Base-by-base conservation (phyloP, 2,329 filamentous ascomycete genomes). In the Talaromyces sp. region DNA sequence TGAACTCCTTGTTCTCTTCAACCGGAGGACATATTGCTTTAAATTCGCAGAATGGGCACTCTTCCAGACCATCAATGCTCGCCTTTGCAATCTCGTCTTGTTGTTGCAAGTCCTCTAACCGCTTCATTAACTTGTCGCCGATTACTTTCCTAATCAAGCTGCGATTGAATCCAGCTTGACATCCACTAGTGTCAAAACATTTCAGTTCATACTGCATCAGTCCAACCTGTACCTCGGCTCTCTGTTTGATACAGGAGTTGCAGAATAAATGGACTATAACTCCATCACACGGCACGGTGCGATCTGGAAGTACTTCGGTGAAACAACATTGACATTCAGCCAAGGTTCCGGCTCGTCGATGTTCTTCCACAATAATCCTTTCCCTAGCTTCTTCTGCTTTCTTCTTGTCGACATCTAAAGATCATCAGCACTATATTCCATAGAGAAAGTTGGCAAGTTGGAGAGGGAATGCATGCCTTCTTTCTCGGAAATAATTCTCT, bases 1-100 rank as follows among this genome's bases (percentile, higher is more conserved):
- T 78, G 62, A 96, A 95, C 66, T 92, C 88, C 60, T 81, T 85
- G 69, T 93, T 81, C 17, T 83, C 74, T 17, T 88, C 83, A 1
- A 88, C 73, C 0, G 88, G 82, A 0, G 83, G 84, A 62, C 84
- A 89, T 60, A 91, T 87, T 35, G 85, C 88, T 41, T 89, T 89
- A 75, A 84, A 95, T 21, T 89, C 85, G 70, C 91, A 96, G 67
- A 91, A 94, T 0, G 90, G 89, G 63, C 91, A 96, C 33, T 82
- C 84, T 33, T 83, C 88, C 1, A 96, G 80, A 61, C 86, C 84
- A 40, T 91, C 84, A 36, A 95, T 80, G 0, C 80, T 83, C 0
- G 89, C 89, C 61, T 83, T 77, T n/a, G 83, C 81, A 39, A 96
- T 77, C 22, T 84, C 81, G 17, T 86, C 81, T 65, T 88, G 83